Evolutionary conservation across 371 early-diverging fungal species (phyloP).

Genomic region (Sanchytrium tribonematis): DNA sequence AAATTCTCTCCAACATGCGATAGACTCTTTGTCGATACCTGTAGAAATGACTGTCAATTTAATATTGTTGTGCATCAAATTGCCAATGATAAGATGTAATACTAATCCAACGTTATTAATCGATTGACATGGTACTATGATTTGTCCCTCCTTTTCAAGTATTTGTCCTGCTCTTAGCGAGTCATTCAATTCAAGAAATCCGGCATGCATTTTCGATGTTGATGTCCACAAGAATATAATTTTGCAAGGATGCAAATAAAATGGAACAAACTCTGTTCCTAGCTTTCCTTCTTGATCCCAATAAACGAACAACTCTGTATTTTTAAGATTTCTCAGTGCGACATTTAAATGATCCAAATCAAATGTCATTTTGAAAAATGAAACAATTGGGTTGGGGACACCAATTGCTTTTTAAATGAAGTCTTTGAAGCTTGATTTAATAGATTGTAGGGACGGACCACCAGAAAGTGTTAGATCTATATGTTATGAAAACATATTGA

Average conservation of each 20-base stretch:
- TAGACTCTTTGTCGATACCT: background rate
- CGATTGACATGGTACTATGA: background rate
- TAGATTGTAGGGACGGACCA: too few relatives aligned
- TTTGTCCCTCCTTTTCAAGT: background rate
- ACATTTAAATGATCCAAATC: too few relatives aligned
- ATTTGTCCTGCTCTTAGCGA: background rate
- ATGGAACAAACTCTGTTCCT: background rate
- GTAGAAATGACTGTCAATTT: background rate
- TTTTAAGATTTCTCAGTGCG: too few relatives aligned
- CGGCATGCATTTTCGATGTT: background rate
- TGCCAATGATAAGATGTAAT: background rate
- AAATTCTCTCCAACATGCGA: background rate
- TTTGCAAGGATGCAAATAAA: background rate
- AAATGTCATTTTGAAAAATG: too few relatives aligned
- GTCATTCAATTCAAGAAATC: background rate
- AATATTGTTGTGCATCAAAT: background rate
- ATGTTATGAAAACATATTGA: too few relatives aligned
- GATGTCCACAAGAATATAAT: background rate
- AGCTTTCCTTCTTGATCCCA: background rate
- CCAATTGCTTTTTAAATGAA: too few relatives aligned
- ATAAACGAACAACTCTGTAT: too few relatives aligned
- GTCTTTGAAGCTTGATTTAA: too few relatives aligned
- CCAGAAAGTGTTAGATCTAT: too few relatives aligned
- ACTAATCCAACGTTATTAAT: background rate
- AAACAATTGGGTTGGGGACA: too few relatives aligned